Base-by-base conservation (phyloP, 306 rosid genomes). In the Cicer cuneatum region DNA sequence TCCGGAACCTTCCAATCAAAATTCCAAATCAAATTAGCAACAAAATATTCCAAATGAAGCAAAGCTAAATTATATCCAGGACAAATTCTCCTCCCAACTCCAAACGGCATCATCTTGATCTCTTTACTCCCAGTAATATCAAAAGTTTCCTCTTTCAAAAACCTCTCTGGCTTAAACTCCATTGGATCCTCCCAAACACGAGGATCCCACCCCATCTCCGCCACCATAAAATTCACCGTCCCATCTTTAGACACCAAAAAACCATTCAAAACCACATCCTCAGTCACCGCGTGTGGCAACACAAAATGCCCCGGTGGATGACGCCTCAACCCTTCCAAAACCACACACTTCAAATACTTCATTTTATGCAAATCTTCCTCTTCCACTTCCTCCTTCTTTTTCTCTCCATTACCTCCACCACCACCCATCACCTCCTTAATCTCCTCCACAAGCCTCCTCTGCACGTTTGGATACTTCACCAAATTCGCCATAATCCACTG, bases 401-500 rank as follows among this genome's bases (percentile, higher is more conserved):
- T 43, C 64, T 29, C 9, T 58, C 65, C 42, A 12, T 0, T 1
- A 39, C 51, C 40, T 35, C 37, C 48, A 45, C 14, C 33, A 0
- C 41, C 77, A 4, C 51, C 69, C 12, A 61, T 5, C 14, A 56
- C 40, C 4, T 18, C 11, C 3, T 10, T 52, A 13, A 80, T 84
- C 41, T 84, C 87, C 13, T 41, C 51, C 15, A 73, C 37, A 7
- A 84, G 7, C 75, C 39, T 73, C 51, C 74, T 43, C 16, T 77
- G 87, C 38, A 80, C 49, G 0, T 81, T 47, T 5, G 71, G 79
- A 48, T 86, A 33, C 72, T 83, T 83, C 54, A 83, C 89, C 80
- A 86, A 12, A 74, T 83, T 86, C 4, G 85, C 87, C 87, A 86
- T 46, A 5, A 86, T 78, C 89, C 89, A 86, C 47, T 86, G 61